Percentiles rank a stretch among this genome's conserved stretches.
Conservation (phyloP, 2,329 filamentous ascomycete species). For the Samsoniella hepiali region DNA sequence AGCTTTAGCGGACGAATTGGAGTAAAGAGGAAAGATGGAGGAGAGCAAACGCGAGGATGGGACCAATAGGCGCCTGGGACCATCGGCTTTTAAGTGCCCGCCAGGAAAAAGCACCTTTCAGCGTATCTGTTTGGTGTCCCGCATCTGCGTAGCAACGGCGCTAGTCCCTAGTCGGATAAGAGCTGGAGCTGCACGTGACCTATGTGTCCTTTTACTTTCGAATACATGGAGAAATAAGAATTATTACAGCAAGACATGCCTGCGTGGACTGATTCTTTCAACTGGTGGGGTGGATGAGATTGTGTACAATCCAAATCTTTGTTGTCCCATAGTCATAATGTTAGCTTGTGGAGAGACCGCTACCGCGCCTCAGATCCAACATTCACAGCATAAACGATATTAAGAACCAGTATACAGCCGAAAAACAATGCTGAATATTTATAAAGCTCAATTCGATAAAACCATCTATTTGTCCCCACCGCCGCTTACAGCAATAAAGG, state of each 20-base stretch:
- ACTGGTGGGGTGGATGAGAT: neutral
- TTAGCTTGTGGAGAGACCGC: no score
- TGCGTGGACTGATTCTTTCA: neutral
- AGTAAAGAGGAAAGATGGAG: neutral
- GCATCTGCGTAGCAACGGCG: constrained; percentile 29
- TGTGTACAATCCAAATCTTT: neutral
- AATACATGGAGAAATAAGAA: neutral
- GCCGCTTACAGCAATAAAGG: constrained; percentile 51
- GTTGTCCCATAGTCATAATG: neutral
- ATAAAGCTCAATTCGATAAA: constrained; percentile 3
- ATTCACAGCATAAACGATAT: neutral
- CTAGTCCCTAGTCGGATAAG: constrained; percentile 25
- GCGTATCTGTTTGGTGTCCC: constrained; percentile 17
- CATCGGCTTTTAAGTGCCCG: constrained; percentile 10
- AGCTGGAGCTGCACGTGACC: constrained; percentile 17
- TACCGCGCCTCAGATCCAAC: neutral
- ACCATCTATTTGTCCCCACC: constrained; percentile 51
- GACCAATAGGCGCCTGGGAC: constrained; percentile 6
- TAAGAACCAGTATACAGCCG: neutral
- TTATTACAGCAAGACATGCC: neutral
- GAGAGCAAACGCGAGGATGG: constrained; percentile 8
- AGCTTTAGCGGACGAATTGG: neutral
- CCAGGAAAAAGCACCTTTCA: constrained; percentile 2
- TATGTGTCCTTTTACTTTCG: neutral
- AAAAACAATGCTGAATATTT: neutral